These are phyloP conservation scores for Colletotrichum salicis DNA, from an alignment of 2,329 filamentous ascomycete species.

Conservation along the genomic window DNA sequence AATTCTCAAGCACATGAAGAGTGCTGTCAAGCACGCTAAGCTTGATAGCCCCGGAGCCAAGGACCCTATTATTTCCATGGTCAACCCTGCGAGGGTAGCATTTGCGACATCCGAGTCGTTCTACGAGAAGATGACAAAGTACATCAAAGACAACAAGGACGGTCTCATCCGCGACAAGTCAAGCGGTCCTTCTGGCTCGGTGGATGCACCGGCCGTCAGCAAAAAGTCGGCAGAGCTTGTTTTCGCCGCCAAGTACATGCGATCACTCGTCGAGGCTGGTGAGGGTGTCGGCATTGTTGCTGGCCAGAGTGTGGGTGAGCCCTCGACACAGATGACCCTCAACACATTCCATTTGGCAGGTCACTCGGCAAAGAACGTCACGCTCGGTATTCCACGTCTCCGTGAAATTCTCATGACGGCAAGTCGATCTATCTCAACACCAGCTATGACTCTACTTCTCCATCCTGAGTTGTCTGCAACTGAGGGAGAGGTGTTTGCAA, in stretches of 20 bases:
- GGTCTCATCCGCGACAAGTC: conserved; percentile 58
- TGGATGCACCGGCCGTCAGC: conserved; percentile 47
- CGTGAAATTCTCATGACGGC: conserved; percentile 99
- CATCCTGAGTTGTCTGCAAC: conserved; percentile 76
- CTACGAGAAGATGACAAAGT: conserved; percentile 76
- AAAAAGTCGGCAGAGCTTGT: conserved; percentile 85
- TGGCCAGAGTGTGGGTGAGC: conserved; percentile 95
- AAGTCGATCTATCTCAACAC: conserved; percentile 87
- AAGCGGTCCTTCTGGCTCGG: conserved; percentile 48
- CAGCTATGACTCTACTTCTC: conserved; percentile 85
- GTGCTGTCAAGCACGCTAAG: conserved; percentile 77
- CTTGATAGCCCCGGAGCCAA: conserved; percentile 65
- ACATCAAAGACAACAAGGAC: conserved; percentile 80
- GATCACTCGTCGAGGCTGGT: conserved; percentile 90
- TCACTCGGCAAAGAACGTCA: conserved; percentile 98
- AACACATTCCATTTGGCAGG: conserved; percentile 99
- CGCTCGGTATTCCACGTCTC: conserved; percentile 94
- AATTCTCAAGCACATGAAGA: conserved; percentile 83
- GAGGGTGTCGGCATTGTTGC: conserved; percentile 98
- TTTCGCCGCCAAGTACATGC: conserved; percentile 91
- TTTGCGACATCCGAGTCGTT: conserved; percentile 93
- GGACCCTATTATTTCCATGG: conserved; percentile 80
- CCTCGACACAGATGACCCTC: conserved; percentile 98
- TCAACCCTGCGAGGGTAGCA: conserved; percentile 79
- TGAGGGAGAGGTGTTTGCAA: conserved; percentile 83